Conservation (phyloP, 345 rosid species). For the Bretschneidera sinensis region DNA sequence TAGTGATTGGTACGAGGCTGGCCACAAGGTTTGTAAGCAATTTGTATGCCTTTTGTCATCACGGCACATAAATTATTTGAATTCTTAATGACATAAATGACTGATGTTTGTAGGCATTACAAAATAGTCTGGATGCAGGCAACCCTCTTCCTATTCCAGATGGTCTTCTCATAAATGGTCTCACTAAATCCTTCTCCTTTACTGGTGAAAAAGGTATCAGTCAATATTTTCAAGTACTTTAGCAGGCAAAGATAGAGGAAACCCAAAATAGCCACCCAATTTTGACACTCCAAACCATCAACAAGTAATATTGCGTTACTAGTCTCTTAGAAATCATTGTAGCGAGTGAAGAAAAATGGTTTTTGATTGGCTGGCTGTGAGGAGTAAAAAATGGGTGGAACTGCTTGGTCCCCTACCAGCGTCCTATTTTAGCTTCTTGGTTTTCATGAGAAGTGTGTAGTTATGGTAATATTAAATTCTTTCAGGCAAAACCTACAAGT, state of each 20-base stretch:
- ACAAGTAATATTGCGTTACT: too few species aligned
- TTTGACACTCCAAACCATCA: too few species aligned
- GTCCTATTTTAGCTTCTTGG: background rate
- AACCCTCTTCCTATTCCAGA: slow-evolving; percentile 45
- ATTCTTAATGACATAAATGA: background rate
- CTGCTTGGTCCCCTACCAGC: too few species aligned
- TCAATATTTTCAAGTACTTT: too few species aligned
- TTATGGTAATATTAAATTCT: background rate
- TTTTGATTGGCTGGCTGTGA: too few species aligned
- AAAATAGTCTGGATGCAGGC: slow-evolving; percentile 45
- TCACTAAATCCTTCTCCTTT: slow-evolving; percentile 24
- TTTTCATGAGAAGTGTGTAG: background rate
- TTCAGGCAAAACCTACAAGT: slow-evolving; percentile 66
- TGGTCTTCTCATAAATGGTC: slow-evolving; percentile 75
- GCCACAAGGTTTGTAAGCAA: slow-evolving; percentile 45
- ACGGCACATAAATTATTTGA: too few species aligned
- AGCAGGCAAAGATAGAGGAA: too few species aligned
- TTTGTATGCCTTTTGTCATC: too few species aligned
- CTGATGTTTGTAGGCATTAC: slow-evolving; percentile 39
- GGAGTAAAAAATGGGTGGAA: too few species aligned
- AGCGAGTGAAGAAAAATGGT: too few species aligned
- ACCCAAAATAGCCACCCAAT: too few species aligned
- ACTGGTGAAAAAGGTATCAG: slow-evolving; percentile 54
- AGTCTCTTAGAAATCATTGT: too few species aligned
- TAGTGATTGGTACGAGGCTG: slow-evolving; percentile 57